Evolutionary conservation across 2,329 filamentous ascomycete species (phyloP), one percentile per base, ranked within the genome.

Genomic region (Alternaria postmessia): DNA sequence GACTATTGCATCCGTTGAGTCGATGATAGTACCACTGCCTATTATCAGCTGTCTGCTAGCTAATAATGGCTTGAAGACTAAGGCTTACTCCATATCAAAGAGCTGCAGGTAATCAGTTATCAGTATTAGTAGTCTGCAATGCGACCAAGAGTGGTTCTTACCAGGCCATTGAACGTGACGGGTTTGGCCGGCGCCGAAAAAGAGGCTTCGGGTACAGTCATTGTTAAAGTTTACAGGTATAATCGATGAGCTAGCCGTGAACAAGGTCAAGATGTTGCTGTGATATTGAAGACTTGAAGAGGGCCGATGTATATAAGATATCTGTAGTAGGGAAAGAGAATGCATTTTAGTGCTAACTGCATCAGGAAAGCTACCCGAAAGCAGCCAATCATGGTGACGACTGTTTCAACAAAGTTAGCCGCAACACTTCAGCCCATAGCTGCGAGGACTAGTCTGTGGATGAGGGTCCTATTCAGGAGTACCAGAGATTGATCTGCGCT

Each of bases 1-100:
- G 53, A 88, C 84, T 41, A 95, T 89, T 8, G 92, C 92, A 20
- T 85, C 82, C 2, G 91, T 94, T 16, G 90, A 93, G 76, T 94
- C 91, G 71, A 94, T 93, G 65, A 94, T 91, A 18, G 91, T 94
- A 39, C 91, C 91, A 75, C 93, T 75, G 44, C 34, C 7, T 41
- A 30, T 18, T 20, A 39, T 73, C 55, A 69, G 61, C 24, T 11
- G 22, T 28, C 18, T 41, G n/a, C 16, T 16, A 3, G n/a, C 16
- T 16, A 3, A 5, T n/a, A 2, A 11, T 26, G 20, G 14, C 26
- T 42, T 26, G 20, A 9, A 5, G 5, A 39, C 6, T 26, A 38
- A 22, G 20, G 54, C 70, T 36, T 61, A 75, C 73, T 76, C 75
- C 75, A 77, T 77, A 51, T 77, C 75, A 49, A 77, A 77, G 8